These are phyloP conservation scores for Draba incana DNA, from an alignment of 345 rosid genomes.

Conservation along the genomic window DNA sequence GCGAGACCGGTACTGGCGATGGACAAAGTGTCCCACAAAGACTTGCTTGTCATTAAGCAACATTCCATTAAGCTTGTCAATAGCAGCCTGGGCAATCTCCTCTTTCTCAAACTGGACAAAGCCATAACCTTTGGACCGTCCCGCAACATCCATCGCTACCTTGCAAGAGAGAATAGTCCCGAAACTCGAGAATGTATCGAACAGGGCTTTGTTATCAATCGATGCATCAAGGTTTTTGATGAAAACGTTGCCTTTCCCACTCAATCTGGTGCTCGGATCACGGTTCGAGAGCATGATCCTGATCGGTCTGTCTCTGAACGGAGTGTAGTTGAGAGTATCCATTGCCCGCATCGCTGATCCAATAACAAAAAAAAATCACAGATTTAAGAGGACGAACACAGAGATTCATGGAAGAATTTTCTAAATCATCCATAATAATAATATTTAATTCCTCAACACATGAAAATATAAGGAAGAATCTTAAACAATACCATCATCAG, in stretches of 20 bases:
- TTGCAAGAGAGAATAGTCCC: slow-evolving; percentile 72
- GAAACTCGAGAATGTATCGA: slow-evolving; percentile 57
- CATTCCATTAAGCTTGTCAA: slow-evolving; percentile 63
- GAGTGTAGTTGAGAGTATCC: slow-evolving; percentile 62
- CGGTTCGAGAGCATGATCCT: slow-evolving; percentile 76
- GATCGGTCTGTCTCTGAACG: slow-evolving; percentile 60
- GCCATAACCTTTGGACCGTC: slow-evolving; percentile 62
- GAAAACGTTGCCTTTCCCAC: slow-evolving; percentile 71
- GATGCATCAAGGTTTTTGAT: slow-evolving; percentile 69
- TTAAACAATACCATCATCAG: slow-evolving; percentile 52
- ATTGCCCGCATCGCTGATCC: slow-evolving; percentile 61
- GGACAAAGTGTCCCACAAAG: slow-evolving; percentile 59
- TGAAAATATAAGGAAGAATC: not conserved
- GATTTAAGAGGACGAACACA: not conserved
- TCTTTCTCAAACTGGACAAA: slow-evolving; percentile 72
- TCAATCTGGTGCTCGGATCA: slow-evolving; percentile 64
- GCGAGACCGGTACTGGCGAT: slow-evolving; percentile 53
- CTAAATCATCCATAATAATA: slow-evolving; percentile 1
- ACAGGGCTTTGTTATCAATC: slow-evolving; percentile 61
- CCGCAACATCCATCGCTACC: slow-evolving; percentile 55
- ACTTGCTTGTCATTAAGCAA: slow-evolving; percentile 66
- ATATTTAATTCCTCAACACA: not conserved
- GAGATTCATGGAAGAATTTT: slow-evolving; percentile 7
- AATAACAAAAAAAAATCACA: not conserved
- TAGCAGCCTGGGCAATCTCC: slow-evolving; percentile 61